phyloP scores from a whole-genome alignment of 176 grass and related monocot species.

The Carex cristatella region DNA sequence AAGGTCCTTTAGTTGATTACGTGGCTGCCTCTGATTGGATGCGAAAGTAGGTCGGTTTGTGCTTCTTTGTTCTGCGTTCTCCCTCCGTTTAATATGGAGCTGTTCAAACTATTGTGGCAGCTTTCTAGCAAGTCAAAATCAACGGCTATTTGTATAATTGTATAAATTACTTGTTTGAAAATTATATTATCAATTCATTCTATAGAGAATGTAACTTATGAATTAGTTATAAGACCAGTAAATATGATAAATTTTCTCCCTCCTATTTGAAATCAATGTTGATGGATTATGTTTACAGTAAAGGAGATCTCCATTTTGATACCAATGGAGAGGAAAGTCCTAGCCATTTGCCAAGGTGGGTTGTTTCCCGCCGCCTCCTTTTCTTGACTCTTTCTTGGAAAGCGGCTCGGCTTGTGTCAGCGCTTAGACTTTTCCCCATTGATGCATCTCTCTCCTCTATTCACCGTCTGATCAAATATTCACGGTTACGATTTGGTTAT shows the following conservation, averaged over 20 bases:
- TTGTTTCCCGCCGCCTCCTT: conserved; percentile 17
- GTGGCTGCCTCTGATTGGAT: conserved; percentile 15
- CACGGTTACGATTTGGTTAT: neutral
- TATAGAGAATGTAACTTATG: too few species aligned
- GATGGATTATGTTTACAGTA: neutral
- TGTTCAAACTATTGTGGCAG: neutral
- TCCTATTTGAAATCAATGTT: neutral
- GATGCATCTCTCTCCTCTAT: neutral
- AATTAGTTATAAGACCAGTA: neutral
- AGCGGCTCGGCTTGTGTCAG: conserved; percentile 11
- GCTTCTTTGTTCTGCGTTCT: neutral
- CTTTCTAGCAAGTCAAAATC: neutral
- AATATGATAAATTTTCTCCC: neutral
- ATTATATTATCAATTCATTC: too few species aligned
- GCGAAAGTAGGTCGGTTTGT: conserved; percentile 12
- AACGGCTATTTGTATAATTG: neutral
- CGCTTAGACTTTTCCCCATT: neutral
- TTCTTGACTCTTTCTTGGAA: conserved; percentile 20
- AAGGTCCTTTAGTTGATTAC: neutral
- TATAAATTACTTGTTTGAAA: neutral
- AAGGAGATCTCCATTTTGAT: neutral
- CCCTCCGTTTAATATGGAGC: neutral
- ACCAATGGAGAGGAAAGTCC: neutral
- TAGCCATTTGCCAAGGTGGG: neutral
- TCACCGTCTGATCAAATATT: neutral